phyloP scores from a whole-genome alignment of 2,329 filamentous ascomycete genomes.

The Sporothrix globosa region DNA sequence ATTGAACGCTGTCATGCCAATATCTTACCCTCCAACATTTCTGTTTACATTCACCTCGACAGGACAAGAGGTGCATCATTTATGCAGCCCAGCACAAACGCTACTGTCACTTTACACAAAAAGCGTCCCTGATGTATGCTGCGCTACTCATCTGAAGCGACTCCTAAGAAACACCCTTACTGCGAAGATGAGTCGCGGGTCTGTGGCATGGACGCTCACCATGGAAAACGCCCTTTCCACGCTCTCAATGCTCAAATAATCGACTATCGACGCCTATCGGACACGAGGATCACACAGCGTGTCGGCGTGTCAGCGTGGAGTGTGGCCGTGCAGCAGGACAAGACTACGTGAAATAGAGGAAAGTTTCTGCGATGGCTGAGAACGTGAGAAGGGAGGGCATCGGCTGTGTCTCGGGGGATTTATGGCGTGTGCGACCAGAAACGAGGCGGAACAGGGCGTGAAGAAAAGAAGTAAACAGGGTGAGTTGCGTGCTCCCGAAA shows the following conservation, averaged over 20 bases:
- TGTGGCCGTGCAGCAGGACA: neutral
- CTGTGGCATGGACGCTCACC: neutral
- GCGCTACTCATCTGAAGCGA: neutral
- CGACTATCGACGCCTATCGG: neutral
- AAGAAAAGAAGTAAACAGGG: neutral
- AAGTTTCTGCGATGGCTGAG: neutral
- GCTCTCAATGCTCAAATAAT: neutral
- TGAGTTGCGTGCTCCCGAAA: too few species aligned
- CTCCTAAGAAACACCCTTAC: neutral
- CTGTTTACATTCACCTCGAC: neutral
- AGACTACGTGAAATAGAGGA: neutral
- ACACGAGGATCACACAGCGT: conserved; percentile 18
- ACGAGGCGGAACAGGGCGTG: neutral
- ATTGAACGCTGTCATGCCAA: neutral
- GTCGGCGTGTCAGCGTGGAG: conserved; percentile 1
- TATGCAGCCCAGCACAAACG: neutral
- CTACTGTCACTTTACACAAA: neutral
- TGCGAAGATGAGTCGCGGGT: conserved; percentile 8
- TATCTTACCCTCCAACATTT: neutral
- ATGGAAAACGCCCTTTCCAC: neutral
- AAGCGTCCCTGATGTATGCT: neutral
- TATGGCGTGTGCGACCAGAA: conserved; percentile 21
- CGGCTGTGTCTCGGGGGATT: conserved; percentile 21
- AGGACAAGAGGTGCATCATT: neutral
- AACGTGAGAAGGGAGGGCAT: neutral